Evolutionary conservation across 805 yeast species (phyloP).

Genomic region (Wickerhamiella occidentalis): DNA sequence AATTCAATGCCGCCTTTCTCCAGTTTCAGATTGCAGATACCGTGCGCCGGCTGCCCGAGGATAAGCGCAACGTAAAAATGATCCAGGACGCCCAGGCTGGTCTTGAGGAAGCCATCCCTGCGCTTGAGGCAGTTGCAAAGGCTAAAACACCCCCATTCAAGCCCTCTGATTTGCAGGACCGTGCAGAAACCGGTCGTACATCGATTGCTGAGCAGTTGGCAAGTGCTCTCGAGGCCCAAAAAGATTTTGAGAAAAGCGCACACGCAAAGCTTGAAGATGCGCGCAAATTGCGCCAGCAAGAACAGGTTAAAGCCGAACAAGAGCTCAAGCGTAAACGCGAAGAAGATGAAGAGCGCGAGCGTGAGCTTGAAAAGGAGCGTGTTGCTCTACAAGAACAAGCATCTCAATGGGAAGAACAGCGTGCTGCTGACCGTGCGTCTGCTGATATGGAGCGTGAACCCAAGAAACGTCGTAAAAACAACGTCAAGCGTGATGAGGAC

Average conservation of each 20-base stretch:
- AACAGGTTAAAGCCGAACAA: slow-evolving; percentile 34
- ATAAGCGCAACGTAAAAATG: slow-evolving; percentile 50
- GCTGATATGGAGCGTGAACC: slow-evolving; percentile 15
- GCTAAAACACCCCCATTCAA: slow-evolving; percentile 63
- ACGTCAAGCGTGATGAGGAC: slow-evolving; percentile 24
- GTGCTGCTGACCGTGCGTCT: slow-evolving; percentile 31
- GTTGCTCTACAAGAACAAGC: slow-evolving; percentile 25
- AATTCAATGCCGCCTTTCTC: slow-evolving; percentile 72
- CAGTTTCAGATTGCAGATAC: slow-evolving; percentile 81
- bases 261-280: slow-evolving; percentile 62
- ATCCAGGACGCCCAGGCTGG: slow-evolving; percentile 45
- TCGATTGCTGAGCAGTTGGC: slow-evolving; percentile 63
- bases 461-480: slow-evolving; percentile 12
- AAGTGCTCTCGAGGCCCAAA: slow-evolving; percentile 59
- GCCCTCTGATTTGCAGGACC: slow-evolving; percentile 62
- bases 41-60: slow-evolving; percentile 47
- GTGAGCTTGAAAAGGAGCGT: slow-evolving; percentile 27
- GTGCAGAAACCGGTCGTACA: slow-evolving; percentile 45
- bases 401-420: slow-evolving; percentile 28
- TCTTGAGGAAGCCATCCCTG: slow-evolving; percentile 47
- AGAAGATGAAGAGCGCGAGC: slow-evolving; percentile 24
- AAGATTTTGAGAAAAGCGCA: slow-evolving; percentile 46
- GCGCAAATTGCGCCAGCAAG: slow-evolving; percentile 49
- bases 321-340: slow-evolving; percentile 21
- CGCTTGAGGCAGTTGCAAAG: slow-evolving; percentile 48